Conservation (phyloP, 1,284 basidiomycete genomes). For the Moesziomyces globuligerus region DNA sequence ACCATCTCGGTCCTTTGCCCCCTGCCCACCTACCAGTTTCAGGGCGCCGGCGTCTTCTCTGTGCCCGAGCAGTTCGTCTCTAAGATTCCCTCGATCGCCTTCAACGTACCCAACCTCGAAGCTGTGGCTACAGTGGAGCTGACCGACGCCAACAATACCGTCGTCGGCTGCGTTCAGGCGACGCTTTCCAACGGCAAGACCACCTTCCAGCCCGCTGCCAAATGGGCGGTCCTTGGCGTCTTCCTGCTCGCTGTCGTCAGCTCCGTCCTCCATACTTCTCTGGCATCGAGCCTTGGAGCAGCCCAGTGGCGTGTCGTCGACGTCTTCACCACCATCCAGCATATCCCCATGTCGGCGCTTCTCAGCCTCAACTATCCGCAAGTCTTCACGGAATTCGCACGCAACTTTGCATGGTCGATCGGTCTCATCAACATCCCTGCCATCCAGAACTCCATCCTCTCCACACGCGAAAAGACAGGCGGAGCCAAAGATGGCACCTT, state of each 20-base stretch:
- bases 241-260: constrained; percentile 77
- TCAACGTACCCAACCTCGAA: constrained; percentile 88
- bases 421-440: constrained; percentile 78
- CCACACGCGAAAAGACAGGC: constrained; percentile 83
- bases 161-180: constrained; percentile 88
- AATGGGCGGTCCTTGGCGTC: constrained; percentile 80
- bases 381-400: constrained; percentile 79
- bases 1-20: constrained; percentile 61
- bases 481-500: constrained; percentile 72
- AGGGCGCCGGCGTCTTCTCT: constrained; percentile 76
- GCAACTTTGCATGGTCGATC: constrained; percentile 89
- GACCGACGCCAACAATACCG: constrained; percentile 75
- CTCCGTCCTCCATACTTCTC: constrained; percentile 75
- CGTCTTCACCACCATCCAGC: constrained; percentile 82
- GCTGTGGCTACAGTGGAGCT: constrained; percentile 85
- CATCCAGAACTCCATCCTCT: constrained; percentile 82
- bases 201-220: constrained; percentile 77
- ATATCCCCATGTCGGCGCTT: constrained; percentile 79
- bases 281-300: constrained; percentile 66
- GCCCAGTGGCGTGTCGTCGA: constrained; percentile 77
- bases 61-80: constrained; percentile 73
- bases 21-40: constrained; percentile 64
- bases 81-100: constrained; percentile 82
- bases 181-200: constrained; percentile 92
- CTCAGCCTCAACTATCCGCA: constrained; percentile 87